These are phyloP conservation scores for Ochetophila trinervis DNA, from an alignment of 306 rosid species.

Conservation along the genomic window DNA sequence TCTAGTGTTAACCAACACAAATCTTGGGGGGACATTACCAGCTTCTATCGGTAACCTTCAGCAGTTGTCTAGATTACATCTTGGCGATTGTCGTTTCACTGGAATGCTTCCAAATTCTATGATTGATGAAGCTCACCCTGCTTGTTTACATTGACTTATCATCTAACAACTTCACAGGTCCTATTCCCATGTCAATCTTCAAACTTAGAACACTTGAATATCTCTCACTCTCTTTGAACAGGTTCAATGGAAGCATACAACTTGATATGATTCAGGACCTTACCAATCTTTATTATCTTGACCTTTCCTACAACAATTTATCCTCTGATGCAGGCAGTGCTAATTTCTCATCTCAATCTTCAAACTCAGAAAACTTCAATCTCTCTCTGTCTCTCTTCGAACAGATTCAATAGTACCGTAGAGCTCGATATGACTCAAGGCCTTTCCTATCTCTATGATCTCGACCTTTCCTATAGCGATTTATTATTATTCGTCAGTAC, in stretches of 20 bases:
- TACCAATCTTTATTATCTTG: no score
- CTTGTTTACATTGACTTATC: not conserved
- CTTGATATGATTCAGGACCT: no score
- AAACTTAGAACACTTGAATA: no score
- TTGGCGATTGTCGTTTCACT: not conserved
- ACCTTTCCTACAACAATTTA: no score
- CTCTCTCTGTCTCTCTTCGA: not conserved
- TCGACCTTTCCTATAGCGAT: slow-evolving; percentile 44
- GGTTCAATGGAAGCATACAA: no score
- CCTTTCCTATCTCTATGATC: slow-evolving; percentile 14
- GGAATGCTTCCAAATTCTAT: slow-evolving; percentile 6
- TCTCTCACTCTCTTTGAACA: no score
- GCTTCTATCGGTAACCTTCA: not conserved
- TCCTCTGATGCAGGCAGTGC: no score
- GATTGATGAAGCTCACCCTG: not conserved
- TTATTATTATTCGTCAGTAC: slow-evolving; percentile 7
- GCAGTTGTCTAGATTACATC: not conserved
- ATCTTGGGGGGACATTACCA: not conserved
- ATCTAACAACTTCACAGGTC: not conserved
- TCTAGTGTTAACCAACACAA: not conserved
- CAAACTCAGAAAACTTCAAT: not conserved
- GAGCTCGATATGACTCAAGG: slow-evolving; percentile 14
- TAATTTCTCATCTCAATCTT: no score
- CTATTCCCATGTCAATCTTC: not conserved
- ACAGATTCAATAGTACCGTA: slow-evolving; percentile 30